Evolutionary conservation across 1,139 yeast species (phyloP).

Genomic region (Zygosaccharomyces pseudobailii): DNA sequence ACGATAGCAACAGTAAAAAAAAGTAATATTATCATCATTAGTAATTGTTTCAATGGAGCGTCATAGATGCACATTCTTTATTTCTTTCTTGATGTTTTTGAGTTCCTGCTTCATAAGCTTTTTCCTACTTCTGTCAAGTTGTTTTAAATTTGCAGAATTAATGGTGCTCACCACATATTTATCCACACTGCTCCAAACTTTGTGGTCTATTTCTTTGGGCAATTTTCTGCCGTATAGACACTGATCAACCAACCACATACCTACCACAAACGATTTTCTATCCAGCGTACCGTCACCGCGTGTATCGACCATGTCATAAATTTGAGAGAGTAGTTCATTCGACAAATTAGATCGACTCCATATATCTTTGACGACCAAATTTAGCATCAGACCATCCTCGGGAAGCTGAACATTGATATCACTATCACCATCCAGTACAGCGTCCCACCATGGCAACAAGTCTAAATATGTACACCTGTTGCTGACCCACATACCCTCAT

Average conservation of each 20-base stretch:
- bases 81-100: constrained; percentile 30
- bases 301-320: constrained; percentile 79
- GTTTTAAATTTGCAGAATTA: constrained; percentile 26
- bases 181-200: constrained; percentile 65
- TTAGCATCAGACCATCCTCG: constrained; percentile 41
- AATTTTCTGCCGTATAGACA: constrained; percentile 90
- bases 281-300: constrained; percentile 73
- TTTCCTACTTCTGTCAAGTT: constrained; percentile 27
- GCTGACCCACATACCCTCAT: constrained; percentile 91
- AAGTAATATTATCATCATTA: background rate
- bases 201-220: constrained; percentile 56
- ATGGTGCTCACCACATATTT: constrained; percentile 32
- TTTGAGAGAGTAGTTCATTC: constrained; percentile 52
- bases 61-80: constrained; percentile 17
- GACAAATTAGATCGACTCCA: constrained; percentile 79
- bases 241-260: constrained; percentile 95
- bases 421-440: constrained; percentile 25
- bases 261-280: constrained; percentile 79
- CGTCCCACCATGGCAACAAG: constrained; percentile 33
- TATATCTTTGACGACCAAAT: constrained; percentile 62
- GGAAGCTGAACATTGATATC: constrained; percentile 25
- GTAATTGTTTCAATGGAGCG: background rate
- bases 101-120: constrained; percentile 32
- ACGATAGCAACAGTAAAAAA: background rate
- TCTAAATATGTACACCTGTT: constrained; percentile 65